These are phyloP conservation scores for Boeremia exigua DNA, from an alignment of 2,329 filamentous ascomycete genomes.

Conservation along the genomic window DNA sequence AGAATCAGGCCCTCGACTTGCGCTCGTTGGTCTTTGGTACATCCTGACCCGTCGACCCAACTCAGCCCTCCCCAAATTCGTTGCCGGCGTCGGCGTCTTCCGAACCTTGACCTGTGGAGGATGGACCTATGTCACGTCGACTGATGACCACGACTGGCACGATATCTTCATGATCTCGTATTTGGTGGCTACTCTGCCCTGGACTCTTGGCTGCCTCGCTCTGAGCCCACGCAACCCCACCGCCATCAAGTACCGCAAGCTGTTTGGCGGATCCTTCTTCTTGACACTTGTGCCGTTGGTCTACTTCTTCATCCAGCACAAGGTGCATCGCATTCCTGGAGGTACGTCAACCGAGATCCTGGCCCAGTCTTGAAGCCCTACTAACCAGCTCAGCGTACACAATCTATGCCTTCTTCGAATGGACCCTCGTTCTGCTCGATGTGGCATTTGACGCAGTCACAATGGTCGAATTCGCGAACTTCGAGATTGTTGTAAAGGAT, in stretches of 20 bases:
- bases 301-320: slow-evolving; percentile 99
- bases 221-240: slow-evolving; percentile 83
- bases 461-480: slow-evolving; percentile 84
- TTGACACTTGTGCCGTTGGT: slow-evolving; percentile 87
- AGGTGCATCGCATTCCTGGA: slow-evolving; percentile 90
- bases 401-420: slow-evolving; percentile 97
- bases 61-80: slow-evolving; percentile 77
- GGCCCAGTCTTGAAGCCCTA: neutral
- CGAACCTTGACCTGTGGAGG: slow-evolving; percentile 93
- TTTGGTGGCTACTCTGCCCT: slow-evolving; percentile 89
- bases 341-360: slow-evolving; percentile 63
- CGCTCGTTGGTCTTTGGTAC: slow-evolving; percentile 90
- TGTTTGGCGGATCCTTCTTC: slow-evolving; percentile 83
- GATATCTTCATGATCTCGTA: slow-evolving; percentile 99
- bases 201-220: slow-evolving; percentile 89
- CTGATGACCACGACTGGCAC: slow-evolving; percentile 97
- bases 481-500: slow-evolving; percentile 89
- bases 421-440: slow-evolving; percentile 92
- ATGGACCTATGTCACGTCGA: slow-evolving; percentile 98
- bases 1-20: slow-evolving; percentile 80
- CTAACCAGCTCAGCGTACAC: slow-evolving; percentile 77
- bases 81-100: slow-evolving; percentile 80
- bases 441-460: slow-evolving; percentile 97
- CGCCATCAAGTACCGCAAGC: slow-evolving; percentile 88
- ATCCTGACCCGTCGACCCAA: slow-evolving; percentile 80